Percentiles rank a stretch among this genome's conserved stretches.
phyloP scores from a whole-genome alignment of 768 basidiomycete genomes.

The Hortiboletus flavorubellus region DNA sequence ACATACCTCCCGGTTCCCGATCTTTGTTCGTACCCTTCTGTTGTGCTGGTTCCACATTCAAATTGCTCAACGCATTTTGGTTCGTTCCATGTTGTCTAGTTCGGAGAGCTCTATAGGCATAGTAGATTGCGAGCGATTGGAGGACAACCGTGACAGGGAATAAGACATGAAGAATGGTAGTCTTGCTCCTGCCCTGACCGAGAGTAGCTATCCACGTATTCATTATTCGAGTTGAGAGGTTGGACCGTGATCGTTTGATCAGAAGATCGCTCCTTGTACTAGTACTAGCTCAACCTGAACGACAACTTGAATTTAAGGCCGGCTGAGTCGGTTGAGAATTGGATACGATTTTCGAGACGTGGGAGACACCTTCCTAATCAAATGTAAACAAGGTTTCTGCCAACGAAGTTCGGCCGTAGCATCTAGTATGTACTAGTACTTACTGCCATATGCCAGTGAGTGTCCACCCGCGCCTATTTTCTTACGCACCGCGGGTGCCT shows the following conservation, averaged over 20 bases:
- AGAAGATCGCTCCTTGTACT: background rate
- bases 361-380: too few relatives aligned
- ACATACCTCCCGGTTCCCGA: conserved; percentile 28
- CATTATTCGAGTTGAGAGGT: background rate
- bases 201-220: conserved; percentile 8
- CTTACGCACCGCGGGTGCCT: too few relatives aligned
- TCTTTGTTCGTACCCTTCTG: conserved; percentile 15
- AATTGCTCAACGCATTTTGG: background rate
- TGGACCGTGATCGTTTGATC: background rate
- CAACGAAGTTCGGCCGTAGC: too few relatives aligned
- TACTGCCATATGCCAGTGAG: too few relatives aligned
- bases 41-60: background rate
- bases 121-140: conserved; percentile 16
- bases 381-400: too few relatives aligned
- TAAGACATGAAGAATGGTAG: background rate
- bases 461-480: too few relatives aligned
- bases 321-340: too few relatives aligned
- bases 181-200: background rate
- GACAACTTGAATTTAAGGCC: too few relatives aligned
- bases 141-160: conserved; percentile 10
- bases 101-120: conserved; percentile 9
- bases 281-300: too few relatives aligned
- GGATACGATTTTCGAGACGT: too few relatives aligned
- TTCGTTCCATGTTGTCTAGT: background rate
- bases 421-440: too few relatives aligned